Conservation (phyloP, 163 green algal species). For the Chlamydomonas reinhardtii region DNA sequence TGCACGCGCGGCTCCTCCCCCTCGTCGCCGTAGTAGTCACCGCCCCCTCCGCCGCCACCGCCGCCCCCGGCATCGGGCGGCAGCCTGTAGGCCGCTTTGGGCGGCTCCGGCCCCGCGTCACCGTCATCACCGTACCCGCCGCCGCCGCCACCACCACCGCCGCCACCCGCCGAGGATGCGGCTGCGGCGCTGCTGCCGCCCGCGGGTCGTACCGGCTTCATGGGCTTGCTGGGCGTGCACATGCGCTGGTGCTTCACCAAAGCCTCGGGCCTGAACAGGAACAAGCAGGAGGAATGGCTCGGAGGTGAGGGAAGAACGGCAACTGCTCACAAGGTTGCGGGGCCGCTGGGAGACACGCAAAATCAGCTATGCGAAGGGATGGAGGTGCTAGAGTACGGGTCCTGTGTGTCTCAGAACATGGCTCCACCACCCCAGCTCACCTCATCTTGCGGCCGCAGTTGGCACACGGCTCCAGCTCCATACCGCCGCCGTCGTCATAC, state of each 20-base stretch:
- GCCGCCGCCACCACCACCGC: not conserved
- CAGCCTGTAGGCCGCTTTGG: not conserved
- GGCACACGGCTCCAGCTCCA: conserved; percentile 47
- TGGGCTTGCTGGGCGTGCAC: conserved; percentile 61
- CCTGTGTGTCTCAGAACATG: too few species aligned
- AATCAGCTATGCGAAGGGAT: too few species aligned
- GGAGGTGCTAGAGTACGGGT: too few species aligned
- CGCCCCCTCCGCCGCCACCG: not conserved
- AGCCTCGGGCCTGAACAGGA: conserved; percentile 55
- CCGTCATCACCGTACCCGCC: conserved; percentile 18
- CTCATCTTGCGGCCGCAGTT: conserved; percentile 57
- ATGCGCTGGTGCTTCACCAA: conserved; percentile 64
- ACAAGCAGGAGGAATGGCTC: not conserved
- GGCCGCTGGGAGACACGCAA: too few species aligned
- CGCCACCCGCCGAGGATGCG: not conserved
- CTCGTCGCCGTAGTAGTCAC: not conserved
- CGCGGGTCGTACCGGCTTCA: conserved; percentile 33
- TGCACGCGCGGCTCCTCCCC: conserved; percentile 41
- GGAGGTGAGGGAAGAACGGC: not conserved
- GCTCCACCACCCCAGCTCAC: conserved; percentile 16
- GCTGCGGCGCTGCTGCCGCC: not conserved
- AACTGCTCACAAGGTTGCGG: too few species aligned
- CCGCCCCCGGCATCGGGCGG: not conserved
- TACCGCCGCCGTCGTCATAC: conserved; percentile 37
- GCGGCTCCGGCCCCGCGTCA: conserved; percentile 4